Conservation (phyloP, 352 stramenopile genomes). For the Pythium brachiatum region DNA sequence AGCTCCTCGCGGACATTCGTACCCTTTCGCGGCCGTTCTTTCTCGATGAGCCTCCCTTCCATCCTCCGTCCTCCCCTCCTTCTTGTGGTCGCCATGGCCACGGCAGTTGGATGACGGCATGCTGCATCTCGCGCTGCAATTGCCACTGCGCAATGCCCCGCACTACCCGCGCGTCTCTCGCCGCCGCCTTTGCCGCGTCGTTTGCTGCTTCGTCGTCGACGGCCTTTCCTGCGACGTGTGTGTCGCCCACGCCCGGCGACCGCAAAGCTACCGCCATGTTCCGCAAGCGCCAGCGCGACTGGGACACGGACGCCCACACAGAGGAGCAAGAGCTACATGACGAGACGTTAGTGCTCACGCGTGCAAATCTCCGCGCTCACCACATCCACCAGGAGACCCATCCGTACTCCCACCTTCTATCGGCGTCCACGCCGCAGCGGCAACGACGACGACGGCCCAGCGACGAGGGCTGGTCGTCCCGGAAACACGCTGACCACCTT, state of each 20-base stretch:
- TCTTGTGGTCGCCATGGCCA: no score
- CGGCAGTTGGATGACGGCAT: not conserved
- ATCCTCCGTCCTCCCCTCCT: not conserved
- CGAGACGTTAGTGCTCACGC: not conserved
- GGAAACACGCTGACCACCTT: not conserved
- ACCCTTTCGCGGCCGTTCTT: not conserved
- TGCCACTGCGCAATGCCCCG: not conserved
- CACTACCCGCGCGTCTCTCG: not conserved
- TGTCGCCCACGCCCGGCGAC: conserved; percentile 18
- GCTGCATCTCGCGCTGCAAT: not conserved
- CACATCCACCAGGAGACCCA: not conserved
- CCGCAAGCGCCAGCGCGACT: conserved; percentile 24
- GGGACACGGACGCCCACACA: not conserved
- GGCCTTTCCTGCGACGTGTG: conserved; percentile 1
- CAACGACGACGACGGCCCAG: not conserved
- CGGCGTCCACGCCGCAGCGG: no score
- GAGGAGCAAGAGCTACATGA: not conserved
- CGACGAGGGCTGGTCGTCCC: not conserved
- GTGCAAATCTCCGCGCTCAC: no score
- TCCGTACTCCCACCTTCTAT: not conserved
- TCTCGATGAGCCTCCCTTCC: not conserved
- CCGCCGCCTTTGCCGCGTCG: not conserved
- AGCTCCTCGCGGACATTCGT: no score
- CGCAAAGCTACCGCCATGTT: conserved; percentile 22
- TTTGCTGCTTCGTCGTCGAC: not conserved